Base-by-base conservation (phyloP, 2,329 filamentous ascomycete species). In the Diaporthe longicolla region DNA sequence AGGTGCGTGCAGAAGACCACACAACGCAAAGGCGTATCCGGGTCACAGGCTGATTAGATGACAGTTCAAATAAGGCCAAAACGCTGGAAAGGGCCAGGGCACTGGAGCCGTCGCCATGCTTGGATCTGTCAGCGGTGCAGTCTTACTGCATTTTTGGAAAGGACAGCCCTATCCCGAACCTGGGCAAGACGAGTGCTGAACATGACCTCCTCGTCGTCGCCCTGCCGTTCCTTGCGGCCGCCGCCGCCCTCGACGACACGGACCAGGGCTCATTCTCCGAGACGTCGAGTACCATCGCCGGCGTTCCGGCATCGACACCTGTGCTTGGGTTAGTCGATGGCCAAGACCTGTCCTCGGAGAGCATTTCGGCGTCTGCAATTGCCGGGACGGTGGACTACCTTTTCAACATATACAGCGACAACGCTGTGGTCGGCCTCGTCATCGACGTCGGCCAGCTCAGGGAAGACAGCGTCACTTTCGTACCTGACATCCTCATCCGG, bases 101-200 rank as follows among this genome's bases (percentile, higher is more conserved):
- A 10, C 66, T 74, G 69, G 74, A 74, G 48, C 72, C 74, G 21
- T 71, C 69, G 24, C 72, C 74, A 5, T 75, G 74, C 35, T 37
- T 75, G 57, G 74, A 74, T 48, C 68, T 76, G 19, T 65, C 73
- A 17, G 48, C 72, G 11, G 75, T 74, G 5, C 70, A 77, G 61
- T 77, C 77, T 24, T 78, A 75, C 63, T 70, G 75, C 19, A 70
- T 76, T 19, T 73, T 77, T 58, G 75, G 71, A n/a, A 73, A 76
- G 32, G 75, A 75, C 37, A 75, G 68, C 57, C 72, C 74, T 24
- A 55, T 74, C 3, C 74, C 74, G 32, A 75, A 75, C 48, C 57
- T 75, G 29, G 74, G 72, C 19, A 75, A 75, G 50, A 73, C 70
- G 45, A 75, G 52, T 54, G 72, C 61, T 37, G 72, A 75, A 19